These are phyloP conservation scores for Ramularia collo-cygni DNA, from an alignment of 2,329 filamentous ascomycete species.

Conservation along the genomic window DNA sequence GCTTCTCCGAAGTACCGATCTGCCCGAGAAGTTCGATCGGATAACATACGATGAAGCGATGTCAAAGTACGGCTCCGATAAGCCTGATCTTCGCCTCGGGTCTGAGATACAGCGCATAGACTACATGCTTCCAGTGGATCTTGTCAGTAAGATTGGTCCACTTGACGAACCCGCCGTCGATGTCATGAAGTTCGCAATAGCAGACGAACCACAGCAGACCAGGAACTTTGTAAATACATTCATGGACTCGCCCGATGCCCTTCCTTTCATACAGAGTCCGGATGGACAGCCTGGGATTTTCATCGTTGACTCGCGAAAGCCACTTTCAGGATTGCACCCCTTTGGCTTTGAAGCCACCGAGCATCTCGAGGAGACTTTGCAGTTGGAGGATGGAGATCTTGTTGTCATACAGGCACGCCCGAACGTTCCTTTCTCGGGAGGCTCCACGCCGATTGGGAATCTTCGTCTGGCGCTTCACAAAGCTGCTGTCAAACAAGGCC, in stretches of 20 bases:
- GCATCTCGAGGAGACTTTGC: slow-evolving; percentile 46
- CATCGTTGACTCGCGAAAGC: slow-evolving; percentile 64
- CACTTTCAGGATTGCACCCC: slow-evolving; percentile 67
- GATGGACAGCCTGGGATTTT: slow-evolving; percentile 77
- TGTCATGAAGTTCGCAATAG: slow-evolving; percentile 60
- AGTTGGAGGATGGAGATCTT: slow-evolving; percentile 65
- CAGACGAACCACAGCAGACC: slow-evolving; percentile 47
- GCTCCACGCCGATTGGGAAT: slow-evolving; percentile 66
- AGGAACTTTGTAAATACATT: slow-evolving; percentile 60
- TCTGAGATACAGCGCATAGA: slow-evolving; percentile 59
- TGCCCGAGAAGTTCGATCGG: slow-evolving; percentile 45
- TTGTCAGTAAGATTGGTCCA: slow-evolving; percentile 68
- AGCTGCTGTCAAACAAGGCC: slow-evolving; percentile 55
- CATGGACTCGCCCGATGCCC: slow-evolving; percentile 58
- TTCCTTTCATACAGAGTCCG: slow-evolving; percentile 58
- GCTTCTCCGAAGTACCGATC: slow-evolving; percentile 40
- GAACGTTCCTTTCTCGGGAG: slow-evolving; percentile 58
- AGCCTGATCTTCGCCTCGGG: slow-evolving; percentile 77
- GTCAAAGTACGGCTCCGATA: slow-evolving; percentile 76
- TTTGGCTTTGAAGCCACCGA: slow-evolving; percentile 68
- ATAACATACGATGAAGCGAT: slow-evolving; percentile 74
- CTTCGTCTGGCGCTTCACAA: slow-evolving; percentile 65
- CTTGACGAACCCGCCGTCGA: slow-evolving; percentile 66
- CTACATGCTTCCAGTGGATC: slow-evolving; percentile 54
- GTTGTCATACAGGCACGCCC: slow-evolving; percentile 74